These are phyloP conservation scores for Fusarium illudens DNA, from an alignment of 2,329 filamentous ascomycete species.

Conservation along the genomic window DNA sequence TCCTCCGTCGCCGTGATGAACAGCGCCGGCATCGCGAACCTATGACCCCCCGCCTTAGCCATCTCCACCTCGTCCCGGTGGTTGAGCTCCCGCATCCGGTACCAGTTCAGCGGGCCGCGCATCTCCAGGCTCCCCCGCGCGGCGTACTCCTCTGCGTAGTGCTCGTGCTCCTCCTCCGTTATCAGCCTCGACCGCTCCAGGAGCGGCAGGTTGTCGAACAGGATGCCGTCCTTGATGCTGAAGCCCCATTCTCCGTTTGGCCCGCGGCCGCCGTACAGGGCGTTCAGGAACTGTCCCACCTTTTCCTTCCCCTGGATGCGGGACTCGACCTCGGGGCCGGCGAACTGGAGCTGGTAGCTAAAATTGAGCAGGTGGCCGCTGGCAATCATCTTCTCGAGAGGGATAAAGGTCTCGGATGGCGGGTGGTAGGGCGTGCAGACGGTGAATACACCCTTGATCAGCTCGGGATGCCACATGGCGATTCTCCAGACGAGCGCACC, in stretches of 20 bases:
- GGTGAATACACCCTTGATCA: conserved; percentile 79
- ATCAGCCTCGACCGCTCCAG: conserved; percentile 68
- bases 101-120: conserved; percentile 87
- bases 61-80: conserved; percentile 76
- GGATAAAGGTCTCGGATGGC: conserved; percentile 61
- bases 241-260: conserved; percentile 66
- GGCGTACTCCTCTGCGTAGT: conserved; percentile 78
- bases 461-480: conserved; percentile 74
- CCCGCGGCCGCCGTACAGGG: conserved; percentile 73
- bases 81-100: conserved; percentile 77
- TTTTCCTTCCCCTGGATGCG: conserved; percentile 65
- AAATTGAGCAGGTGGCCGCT: conserved; percentile 70
- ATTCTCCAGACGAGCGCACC: conserved; percentile 79
- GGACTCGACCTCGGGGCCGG: conserved; percentile 71
- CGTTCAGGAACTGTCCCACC: conserved; percentile 75
- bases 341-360: conserved; percentile 84
- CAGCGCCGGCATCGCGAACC: conserved; percentile 71
- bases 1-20: conserved; percentile 80
- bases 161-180: conserved; percentile 74
- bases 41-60: conserved; percentile 58
- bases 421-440: conserved; percentile 79
- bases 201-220: conserved; percentile 68
- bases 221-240: conserved; percentile 66
- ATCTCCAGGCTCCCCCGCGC: conserved; percentile 67
- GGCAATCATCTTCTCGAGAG: conserved; percentile 68